Evolutionary conservation across 176 grass and related monocot genomes (phyloP).

Genomic region (Guadua angustifolia): DNA sequence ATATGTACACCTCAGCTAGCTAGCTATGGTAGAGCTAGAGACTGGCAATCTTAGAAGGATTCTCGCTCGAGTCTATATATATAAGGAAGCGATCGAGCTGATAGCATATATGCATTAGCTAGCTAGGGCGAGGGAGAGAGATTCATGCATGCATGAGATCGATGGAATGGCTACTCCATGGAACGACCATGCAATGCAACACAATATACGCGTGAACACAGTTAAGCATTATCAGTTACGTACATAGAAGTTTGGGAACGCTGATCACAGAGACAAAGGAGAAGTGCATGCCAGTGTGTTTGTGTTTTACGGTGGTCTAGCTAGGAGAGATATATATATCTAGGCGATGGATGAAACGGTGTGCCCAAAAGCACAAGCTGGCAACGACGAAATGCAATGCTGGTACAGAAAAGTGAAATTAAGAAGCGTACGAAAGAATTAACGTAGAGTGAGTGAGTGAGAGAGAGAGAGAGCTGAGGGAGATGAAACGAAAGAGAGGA

Average conservation of each 20-base stretch:
- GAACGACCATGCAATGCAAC: background rate
- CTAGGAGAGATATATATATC: background rate
- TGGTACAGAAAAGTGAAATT: conserved; percentile 48
- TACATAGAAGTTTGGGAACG: conserved; percentile 50
- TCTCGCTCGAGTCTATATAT: conserved; percentile 4
- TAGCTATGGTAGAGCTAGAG: too few relatives aligned
- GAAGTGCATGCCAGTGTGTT: background rate
- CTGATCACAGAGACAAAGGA: conserved; percentile 12
- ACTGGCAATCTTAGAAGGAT: background rate
- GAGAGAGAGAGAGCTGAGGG: background rate
- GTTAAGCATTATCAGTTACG: conserved; percentile 30
- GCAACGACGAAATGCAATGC: conserved; percentile 14
- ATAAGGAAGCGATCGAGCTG: background rate
- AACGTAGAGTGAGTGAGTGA: background rate
- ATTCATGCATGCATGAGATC: background rate
- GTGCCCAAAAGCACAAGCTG: conserved; percentile 57
- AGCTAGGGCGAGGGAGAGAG: background rate
- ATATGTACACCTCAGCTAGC: too few relatives aligned
- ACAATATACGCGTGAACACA: background rate
- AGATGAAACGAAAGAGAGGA: background rate
- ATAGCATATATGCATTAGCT: too few relatives aligned
- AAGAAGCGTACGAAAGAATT: conserved; percentile 50
- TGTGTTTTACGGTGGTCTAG: background rate
- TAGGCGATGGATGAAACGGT: conserved; percentile 31
- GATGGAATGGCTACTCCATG: background rate